Conservation (phyloP, 164 flowering plant genomes). For the Litsea cubeba region DNA sequence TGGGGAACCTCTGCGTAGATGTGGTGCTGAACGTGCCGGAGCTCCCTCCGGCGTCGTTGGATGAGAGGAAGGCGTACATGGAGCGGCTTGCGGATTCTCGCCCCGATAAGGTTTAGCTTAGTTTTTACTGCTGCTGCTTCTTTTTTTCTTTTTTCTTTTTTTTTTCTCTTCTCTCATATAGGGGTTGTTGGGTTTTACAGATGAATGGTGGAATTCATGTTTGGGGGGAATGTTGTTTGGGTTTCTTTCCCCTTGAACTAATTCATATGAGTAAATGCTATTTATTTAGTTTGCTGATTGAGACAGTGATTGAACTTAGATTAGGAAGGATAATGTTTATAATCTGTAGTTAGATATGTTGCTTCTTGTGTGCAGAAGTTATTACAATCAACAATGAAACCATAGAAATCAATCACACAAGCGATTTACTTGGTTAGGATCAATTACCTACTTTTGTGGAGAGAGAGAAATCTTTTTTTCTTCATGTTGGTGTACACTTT, state of each 20-base stretch:
- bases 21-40: conserved; percentile 76
- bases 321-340: neutral
- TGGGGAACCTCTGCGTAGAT: conserved; percentile 91
- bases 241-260: neutral
- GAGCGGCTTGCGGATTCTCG: conserved; percentile 57
- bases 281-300: neutral
- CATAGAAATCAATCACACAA: too few relatives aligned
- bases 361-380: too few relatives aligned
- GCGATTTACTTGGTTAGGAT: too few relatives aligned
- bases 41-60: conserved; percentile 63
- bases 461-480: too few relatives aligned
- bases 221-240: neutral
- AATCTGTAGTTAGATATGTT: too few relatives aligned
- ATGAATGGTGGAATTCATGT: neutral
- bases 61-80: conserved; percentile 69
- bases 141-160: too few relatives aligned
- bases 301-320: neutral
- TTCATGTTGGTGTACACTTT: too few relatives aligned
- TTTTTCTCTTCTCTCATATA: neutral
- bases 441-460: too few relatives aligned
- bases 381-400: too few relatives aligned
- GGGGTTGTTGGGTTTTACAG: neutral
- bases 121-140: too few relatives aligned
- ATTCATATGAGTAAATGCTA: too few relatives aligned
- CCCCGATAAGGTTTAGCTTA: conserved; percentile 53